Evolutionary conservation across 164 flowering plant species (phyloP), one percentile per base, ranked within the genome.

Genomic region (Saururus chinensis): DNA sequence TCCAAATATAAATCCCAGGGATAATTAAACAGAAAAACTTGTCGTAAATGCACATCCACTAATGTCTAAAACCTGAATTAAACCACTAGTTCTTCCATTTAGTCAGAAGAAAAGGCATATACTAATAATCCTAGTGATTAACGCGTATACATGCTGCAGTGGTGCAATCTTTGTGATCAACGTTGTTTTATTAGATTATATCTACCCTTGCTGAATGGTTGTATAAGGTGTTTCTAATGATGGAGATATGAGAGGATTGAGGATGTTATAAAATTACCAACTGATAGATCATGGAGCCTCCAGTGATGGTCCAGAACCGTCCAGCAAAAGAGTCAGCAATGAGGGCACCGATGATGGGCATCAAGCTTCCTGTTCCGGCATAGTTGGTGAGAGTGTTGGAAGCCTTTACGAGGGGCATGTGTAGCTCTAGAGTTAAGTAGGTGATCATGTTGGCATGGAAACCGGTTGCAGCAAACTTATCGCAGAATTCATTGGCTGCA

Each of bases 391-490:
- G 81, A 25, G 76, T 82, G 66, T 84, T 86, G 64, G 92, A 78
- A 41, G 92, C 89, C 56, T 70, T 56, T 0, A 84, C 87, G 65
- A 84, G 66, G 5, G 89, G 83, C 84, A 86, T 55, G 74, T 84
- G 83, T 1, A 86, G 82, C 66, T 70, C 68, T 22, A 78, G 72
- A 0, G 89, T 86, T 52, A 86, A 66, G 67, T 84, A 86, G 4
- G 82, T 80, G 63, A 86, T 84, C 89, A 86, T 73, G 69, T 86
- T 86, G 23, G 84, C 76, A 61, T 81, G 76, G 60, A 80, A 84
- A 12, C 92, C 92, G 21, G 75, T 56, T 1, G 70, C 17, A 0
- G 86, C 89, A 60, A 86, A 81, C 67, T 78, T 73, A 30, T 86
- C 92, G 23, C 89, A 81, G 45, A 78, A 51, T 26, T 86, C 92